Conservation (phyloP, 208 protist genomes). For the Wallacemonas sp. region DNA sequence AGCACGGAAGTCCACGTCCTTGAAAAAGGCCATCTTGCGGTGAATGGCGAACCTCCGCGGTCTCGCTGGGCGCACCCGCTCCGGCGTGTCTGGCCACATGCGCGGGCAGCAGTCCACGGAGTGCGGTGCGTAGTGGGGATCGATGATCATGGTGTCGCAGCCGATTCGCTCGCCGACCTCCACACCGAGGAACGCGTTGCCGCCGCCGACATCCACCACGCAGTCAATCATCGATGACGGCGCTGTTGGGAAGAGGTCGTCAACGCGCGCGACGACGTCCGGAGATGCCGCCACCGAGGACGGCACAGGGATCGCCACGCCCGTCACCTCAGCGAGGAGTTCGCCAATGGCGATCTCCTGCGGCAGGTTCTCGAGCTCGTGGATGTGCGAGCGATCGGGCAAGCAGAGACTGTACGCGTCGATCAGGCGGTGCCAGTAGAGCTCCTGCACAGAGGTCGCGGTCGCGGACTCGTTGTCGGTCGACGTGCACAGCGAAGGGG, state of each 20-base stretch:
- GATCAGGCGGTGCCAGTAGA: slow-evolving; percentile 34
- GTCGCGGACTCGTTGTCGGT: no score
- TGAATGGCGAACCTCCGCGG: slow-evolving; percentile 31
- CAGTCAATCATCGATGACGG: slow-evolving; percentile 13
- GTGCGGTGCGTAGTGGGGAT: slow-evolving; percentile 69
- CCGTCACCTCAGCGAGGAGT: slow-evolving; percentile 19
- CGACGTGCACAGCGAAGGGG: not conserved
- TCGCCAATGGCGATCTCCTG: slow-evolving; percentile 72
- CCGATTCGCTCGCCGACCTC: slow-evolving; percentile 57
- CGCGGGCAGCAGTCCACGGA: slow-evolving; percentile 71
- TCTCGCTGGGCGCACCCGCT: slow-evolving; percentile 31
- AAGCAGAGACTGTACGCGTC: slow-evolving; percentile 49
- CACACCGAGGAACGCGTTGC: slow-evolving; percentile 80
- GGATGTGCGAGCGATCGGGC: slow-evolving; percentile 53
- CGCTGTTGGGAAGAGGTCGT: not conserved
- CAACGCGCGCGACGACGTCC: not conserved
- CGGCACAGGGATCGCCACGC: slow-evolving; percentile 1
- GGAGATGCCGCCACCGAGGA: not conserved
- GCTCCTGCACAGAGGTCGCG: not conserved
- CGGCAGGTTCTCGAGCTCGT: slow-evolving; percentile 70
- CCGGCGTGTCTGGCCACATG: slow-evolving; percentile 49
- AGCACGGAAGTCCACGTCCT: slow-evolving; percentile 47
- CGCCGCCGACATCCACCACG: slow-evolving; percentile 81
- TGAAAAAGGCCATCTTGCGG: slow-evolving; percentile 44
- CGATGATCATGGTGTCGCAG: slow-evolving; percentile 69